Base-by-base conservation (phyloP, 495 filamentous ascomycete genomes). In the Tuber borchii region DNA sequence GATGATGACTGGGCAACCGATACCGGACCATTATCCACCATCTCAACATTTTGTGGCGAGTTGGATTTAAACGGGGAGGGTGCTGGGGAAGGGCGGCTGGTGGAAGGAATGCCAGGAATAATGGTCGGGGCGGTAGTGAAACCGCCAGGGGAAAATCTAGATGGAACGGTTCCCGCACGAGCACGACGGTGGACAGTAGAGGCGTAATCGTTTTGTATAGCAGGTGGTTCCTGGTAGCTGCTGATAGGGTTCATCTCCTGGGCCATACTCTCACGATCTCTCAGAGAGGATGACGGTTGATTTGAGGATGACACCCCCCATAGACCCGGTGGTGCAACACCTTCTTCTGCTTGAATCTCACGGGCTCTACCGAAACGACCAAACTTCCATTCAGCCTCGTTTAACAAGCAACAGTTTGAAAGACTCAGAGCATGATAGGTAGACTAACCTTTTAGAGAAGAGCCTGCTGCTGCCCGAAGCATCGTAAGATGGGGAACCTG, bases 401-500 rank as follows among this genome's bases (percentile, higher is more conserved):
- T 80, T 79, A 80, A 82, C 48, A 73, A 73, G 51, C 71, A 48
- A 40, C 44, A 22, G 65, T 69, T 80, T 37, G 46, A 71, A 42
- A 71, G 37, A 40, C 45, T 42, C 74, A 73, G 82, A 75, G 79
- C 77, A 80, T 77, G 75, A 83, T 61, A 74, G 75, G 78, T 75
- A 76, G 72, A 85, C 91, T 83, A 89, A 98, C 95, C 95, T 90
- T 87, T 97, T 97, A 73, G 94, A 92, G 84, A 92, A 99, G 70
- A 98, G 85, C 80, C 88, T 86, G 78, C 86, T 87, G 56, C 87
- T 92, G 84, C 85, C 89, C 84, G 84, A 82, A 90, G 87, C 81
- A 87, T 98, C 96, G 86, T 97, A 94, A 84, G 95, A 97, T 80
- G 95, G 95, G 88, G 95, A 99, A 85, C 94, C 95, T 88, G 93